Base-by-base conservation (phyloP, 2,329 filamentous ascomycete species). In the Cercospora beticola region DNA sequence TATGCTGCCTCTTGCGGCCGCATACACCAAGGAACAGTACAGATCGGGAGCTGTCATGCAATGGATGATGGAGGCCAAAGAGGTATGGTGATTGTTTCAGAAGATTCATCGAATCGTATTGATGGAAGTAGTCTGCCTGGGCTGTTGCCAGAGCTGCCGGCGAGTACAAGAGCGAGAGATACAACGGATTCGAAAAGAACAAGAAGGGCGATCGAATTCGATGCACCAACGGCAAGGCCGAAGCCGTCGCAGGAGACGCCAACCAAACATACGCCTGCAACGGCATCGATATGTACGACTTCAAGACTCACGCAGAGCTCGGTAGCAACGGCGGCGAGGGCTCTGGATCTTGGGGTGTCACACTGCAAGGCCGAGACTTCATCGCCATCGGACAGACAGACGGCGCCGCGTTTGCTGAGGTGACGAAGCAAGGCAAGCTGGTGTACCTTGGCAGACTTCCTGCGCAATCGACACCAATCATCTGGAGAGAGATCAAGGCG, bases 301-400 rank as follows among this genome's bases (percentile, higher is more conserved):
- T 88, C 78, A 77, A 85, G 52, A 83, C 81, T 52, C 86, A 88
- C 71, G 81, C 82, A 3, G 82, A 83, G 31, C 81, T 88, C 2
- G 86, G 86, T 9, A 85, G 83, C 70, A 76, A 73, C n/a, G 76
- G 72, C 16, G 81, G 80, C 21, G 79, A 82, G 64, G 82, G 82
- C 8, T 82, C 80, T 12, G 81, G 80, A 2, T 85, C 83, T 0
- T 87, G 85, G 85, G 85, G 85, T 3, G 87, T 85, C 84, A 85
- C 83, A 0, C 83, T 84, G 10, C 77, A 83, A 60, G 85, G 85
- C 28, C 84, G 86, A 28, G 86, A 87, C 68, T 86, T 87, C 66
- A 81, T 84, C 58, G 84, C 84, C 64, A 84, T 87, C 67, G 85
- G 83, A 1, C 86, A 87, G 72, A 81, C 81, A 31, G 85, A 87